phyloP scores from a whole-genome alignment of 2,329 filamentous ascomycete species.

The Sordariomycetes sp. region DNA sequence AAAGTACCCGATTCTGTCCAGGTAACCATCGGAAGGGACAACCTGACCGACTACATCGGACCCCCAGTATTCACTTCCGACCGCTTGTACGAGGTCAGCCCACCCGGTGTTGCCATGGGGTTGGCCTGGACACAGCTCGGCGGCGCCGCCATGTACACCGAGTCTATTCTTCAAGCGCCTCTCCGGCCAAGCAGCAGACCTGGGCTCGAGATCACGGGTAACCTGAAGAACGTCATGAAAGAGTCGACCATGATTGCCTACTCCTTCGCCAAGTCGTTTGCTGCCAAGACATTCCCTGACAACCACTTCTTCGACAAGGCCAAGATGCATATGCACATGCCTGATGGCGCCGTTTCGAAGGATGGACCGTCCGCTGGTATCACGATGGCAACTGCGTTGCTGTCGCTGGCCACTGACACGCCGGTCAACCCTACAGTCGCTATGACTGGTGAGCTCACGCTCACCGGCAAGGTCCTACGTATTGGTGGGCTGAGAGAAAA shows the following conservation, averaged over 20 bases:
- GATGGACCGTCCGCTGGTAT: slow-evolving; percentile 90
- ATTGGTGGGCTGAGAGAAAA: slow-evolving; percentile 95
- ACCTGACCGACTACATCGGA: slow-evolving; percentile 92
- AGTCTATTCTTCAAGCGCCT: slow-evolving; percentile 85
- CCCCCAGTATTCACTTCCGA: slow-evolving; percentile 94
- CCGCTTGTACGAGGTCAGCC: slow-evolving; percentile 86
- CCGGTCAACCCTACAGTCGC: slow-evolving; percentile 78
- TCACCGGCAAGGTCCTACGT: slow-evolving; percentile 91
- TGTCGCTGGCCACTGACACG: slow-evolving; percentile 74
- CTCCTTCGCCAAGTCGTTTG: slow-evolving; percentile 84
- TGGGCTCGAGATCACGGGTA: slow-evolving; percentile 83
- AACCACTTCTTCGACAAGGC: slow-evolving; percentile 97
- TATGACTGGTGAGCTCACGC: slow-evolving; percentile 95
- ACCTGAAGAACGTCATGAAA: slow-evolving; percentile 95
- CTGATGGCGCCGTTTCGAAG: slow-evolving; percentile 92
- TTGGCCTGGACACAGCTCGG: slow-evolving; percentile 97
- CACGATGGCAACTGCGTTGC: slow-evolving; percentile 91
- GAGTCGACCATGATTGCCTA: slow-evolving; percentile 94
- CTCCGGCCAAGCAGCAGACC: slow-evolving; percentile 66
- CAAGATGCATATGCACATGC: slow-evolving; percentile 90
- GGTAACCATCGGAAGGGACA: slow-evolving; percentile 78
- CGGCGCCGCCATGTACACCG: slow-evolving; percentile 91
- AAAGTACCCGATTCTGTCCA: slow-evolving; percentile 82
- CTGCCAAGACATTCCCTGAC: slow-evolving; percentile 76
- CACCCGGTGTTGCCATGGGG: slow-evolving; percentile 93